Conservation (phyloP, 768 basidiomycete species). For the Russula emetica region DNA sequence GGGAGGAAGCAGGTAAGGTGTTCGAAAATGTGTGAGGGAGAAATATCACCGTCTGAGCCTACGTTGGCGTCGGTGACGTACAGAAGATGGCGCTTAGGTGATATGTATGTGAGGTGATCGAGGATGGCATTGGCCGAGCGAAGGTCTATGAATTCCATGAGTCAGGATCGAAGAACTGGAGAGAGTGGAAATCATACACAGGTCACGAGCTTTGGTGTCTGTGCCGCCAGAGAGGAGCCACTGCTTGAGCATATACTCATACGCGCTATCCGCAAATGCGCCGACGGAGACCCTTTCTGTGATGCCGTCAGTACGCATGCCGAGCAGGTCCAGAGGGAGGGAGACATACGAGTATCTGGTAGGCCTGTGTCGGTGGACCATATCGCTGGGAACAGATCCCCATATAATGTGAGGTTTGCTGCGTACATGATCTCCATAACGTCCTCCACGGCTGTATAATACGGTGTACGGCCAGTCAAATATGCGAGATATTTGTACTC, state of each 20-base stretch:
- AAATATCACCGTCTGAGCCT: conserved; percentile 1
- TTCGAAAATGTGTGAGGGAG: conserved; percentile 53
- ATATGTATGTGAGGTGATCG: conserved; percentile 59
- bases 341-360: conserved; percentile 43
- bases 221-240: conserved; percentile 64
- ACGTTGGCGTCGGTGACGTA: conserved; percentile 60
- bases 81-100: conserved; percentile 59
- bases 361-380: conserved; percentile 49
- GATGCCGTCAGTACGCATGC: conserved; percentile 31
- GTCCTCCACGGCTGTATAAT: conserved; percentile 51
- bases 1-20: conserved; percentile 81
- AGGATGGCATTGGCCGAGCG: conserved; percentile 58
- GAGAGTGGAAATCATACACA: conserved; percentile 48
- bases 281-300: conserved; percentile 50
- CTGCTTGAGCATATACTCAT: conserved; percentile 76
- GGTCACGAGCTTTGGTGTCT: conserved; percentile 56
- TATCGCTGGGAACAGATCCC: conserved; percentile 54
- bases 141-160: conserved; percentile 43
- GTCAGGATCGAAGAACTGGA: background rate
- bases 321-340: background rate
- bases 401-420: conserved; percentile 39
- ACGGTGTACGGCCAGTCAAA: conserved; percentile 63
- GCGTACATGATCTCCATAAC: conserved; percentile 49
- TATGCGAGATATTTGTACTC: conserved; percentile 87
- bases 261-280: conserved; percentile 65